These are phyloP conservation scores for Sugiyamaella neomexicana DNA, from an alignment of 1,139 yeast genomes.

Conservation along the genomic window DNA sequence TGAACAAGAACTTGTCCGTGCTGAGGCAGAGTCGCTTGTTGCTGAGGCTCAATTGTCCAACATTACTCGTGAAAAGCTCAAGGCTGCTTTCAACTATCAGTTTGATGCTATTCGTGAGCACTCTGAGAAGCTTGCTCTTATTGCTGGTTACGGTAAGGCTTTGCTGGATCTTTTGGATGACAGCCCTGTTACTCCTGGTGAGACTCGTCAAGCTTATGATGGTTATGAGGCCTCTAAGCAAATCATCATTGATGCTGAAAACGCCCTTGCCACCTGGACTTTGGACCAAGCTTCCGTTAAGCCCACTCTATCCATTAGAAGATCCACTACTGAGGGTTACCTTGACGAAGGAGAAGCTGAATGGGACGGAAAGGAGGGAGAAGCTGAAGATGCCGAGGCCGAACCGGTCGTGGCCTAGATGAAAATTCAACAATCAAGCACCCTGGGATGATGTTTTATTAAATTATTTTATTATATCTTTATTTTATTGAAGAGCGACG, in stretches of 20 bases:
- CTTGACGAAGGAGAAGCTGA: constrained; percentile 59
- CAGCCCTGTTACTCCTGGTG: constrained; percentile 98
- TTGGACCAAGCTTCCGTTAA: constrained; percentile 92
- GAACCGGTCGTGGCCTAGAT: constrained; percentile 18
- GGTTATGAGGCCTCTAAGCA: constrained; percentile 98
- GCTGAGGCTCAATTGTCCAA: constrained; percentile 98
- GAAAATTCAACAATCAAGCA: background rate
- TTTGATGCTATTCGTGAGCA: constrained; percentile 95
- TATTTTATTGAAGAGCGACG: constrained; percentile 13
- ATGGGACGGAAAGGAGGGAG: constrained; percentile 46
- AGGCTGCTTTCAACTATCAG: constrained; percentile 96
- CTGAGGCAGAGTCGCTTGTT: constrained; percentile 97
- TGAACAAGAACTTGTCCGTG: constrained; percentile 98
- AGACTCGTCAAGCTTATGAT: constrained; percentile 96
- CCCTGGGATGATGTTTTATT: constrained; percentile 12
- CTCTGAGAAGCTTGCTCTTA: constrained; percentile 92
- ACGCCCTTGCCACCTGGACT: constrained; percentile 95
- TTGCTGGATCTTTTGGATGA: constrained; percentile 93
- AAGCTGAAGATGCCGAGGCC: constrained; percentile 26
- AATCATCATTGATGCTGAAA: constrained; percentile 95
- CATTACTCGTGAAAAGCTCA: constrained; percentile 95
- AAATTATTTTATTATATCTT: constrained; percentile 15
- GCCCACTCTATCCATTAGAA: constrained; percentile 89
- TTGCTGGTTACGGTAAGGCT: constrained; percentile 99
- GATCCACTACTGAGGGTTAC: constrained; percentile 60